A percentile compares a stretch with the other conserved stretches of the same genome.
These are phyloP conservation scores for Calonectria pauciramosa DNA, from an alignment of 2,329 filamentous ascomycete species.

Conservation along the genomic window DNA sequence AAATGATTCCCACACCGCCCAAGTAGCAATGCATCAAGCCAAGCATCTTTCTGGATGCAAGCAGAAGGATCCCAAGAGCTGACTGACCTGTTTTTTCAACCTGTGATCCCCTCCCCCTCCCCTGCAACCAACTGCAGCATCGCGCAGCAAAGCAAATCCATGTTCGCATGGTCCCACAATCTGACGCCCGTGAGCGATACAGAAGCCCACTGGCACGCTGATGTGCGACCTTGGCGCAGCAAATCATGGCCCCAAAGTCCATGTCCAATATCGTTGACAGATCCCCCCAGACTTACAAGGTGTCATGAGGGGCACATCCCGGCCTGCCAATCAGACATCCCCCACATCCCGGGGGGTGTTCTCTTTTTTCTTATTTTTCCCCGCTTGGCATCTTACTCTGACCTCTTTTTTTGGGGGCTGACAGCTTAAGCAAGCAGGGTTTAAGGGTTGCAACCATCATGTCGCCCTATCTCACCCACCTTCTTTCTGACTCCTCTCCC, in stretches of 20 bases:
- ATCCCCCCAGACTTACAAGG: neutral
- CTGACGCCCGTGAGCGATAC: neutral
- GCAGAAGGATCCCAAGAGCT: neutral
- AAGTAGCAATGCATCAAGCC: neutral
- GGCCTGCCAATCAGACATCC: neutral
- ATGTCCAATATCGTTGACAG: neutral
- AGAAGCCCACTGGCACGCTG: neutral
- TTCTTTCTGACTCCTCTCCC: neutral
- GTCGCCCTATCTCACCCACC: constrained; percentile 2
- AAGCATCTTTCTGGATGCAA: neutral
- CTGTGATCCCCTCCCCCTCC: no score
- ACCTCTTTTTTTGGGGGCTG: neutral
- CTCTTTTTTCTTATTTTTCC: neutral
- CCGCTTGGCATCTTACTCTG: neutral
- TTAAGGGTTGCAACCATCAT: neutral
- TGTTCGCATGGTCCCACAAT: constrained; percentile 11
- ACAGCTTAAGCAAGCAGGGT: neutral
- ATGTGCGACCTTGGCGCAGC: neutral
- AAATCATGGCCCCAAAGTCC: neutral
- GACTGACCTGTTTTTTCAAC: neutral
- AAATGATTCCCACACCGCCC: neutral
- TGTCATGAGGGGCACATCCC: neutral
- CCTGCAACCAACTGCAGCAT: neutral
- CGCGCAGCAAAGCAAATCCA: neutral
- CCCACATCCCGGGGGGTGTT: constrained; percentile 3